Evolutionary conservation across 192 early-diverging fungal species (phyloP).

Genomic region (Coemansia sp.): DNA sequence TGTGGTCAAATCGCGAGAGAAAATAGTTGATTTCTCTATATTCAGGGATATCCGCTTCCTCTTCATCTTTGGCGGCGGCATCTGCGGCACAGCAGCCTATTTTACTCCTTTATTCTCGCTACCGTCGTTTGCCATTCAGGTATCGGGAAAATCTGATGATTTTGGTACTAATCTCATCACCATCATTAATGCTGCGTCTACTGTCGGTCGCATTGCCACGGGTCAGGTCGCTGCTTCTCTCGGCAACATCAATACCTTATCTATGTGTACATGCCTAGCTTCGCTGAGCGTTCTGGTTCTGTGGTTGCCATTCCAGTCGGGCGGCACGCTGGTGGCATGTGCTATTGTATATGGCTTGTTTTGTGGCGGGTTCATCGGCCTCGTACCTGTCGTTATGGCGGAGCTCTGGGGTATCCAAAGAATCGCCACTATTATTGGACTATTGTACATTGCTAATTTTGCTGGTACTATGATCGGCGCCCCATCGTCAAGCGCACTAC

Average conservation of each 20-base stretch:
- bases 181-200: conserved; percentile 68
- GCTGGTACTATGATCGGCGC: conserved; percentile 59
- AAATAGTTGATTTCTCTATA: conserved; percentile 50
- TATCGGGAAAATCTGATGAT: conserved; percentile 36
- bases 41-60: conserved; percentile 56
- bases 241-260: conserved; percentile 67
- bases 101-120: conserved; percentile 65
- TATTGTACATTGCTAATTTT: conserved; percentile 60
- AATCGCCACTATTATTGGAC: conserved; percentile 61
- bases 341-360: conserved; percentile 62
- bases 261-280: conserved; percentile 52
- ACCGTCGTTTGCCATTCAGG: conserved; percentile 43
- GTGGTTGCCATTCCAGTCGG: conserved; percentile 59
- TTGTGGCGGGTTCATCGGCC: conserved; percentile 61
- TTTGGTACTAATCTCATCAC: conserved; percentile 64
- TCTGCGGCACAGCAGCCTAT: conserved; percentile 60
- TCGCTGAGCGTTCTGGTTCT: conserved; percentile 54
- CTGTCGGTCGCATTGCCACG: conserved; percentile 64
- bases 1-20: conserved; percentile 24
- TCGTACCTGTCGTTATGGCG: conserved; percentile 61
- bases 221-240: conserved; percentile 62
- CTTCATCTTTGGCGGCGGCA: conserved; percentile 38
- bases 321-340: conserved; percentile 49
- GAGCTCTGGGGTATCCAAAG: conserved; percentile 61
- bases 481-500: conserved; percentile 57